phyloP scores from a whole-genome alignment of 2,329 filamentous ascomycete genomes.

The Colletotrichum ledebouriae region DNA sequence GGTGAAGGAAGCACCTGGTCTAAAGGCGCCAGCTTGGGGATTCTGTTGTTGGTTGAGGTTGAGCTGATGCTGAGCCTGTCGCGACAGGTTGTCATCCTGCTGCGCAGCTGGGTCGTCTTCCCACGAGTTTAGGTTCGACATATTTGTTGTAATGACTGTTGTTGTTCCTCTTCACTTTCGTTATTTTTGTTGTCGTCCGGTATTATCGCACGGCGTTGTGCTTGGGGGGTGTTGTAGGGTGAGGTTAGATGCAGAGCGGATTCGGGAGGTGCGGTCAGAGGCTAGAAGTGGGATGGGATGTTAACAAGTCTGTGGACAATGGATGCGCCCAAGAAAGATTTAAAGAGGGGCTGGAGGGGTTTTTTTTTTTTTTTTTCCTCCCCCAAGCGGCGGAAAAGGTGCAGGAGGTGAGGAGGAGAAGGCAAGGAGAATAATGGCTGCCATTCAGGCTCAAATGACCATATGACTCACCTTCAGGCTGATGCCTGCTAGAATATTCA shows the following conservation, averaged over 20 bases:
- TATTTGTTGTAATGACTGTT: conserved; percentile 56
- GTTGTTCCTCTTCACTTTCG: no score
- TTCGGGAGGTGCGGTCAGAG: conserved; percentile 36
- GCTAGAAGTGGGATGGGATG: conserved; percentile 38
- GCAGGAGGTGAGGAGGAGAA: conserved; percentile 1
- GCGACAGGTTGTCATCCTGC: conserved; percentile 83
- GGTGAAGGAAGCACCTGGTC: conserved; percentile 58
- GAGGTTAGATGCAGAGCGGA: conserved; percentile 15
- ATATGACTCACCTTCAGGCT: conserved; percentile 30
- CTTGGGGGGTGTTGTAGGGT: conserved; percentile 6
- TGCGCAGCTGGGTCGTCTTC: conserved; percentile 87
- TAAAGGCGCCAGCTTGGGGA: conserved; percentile 59
- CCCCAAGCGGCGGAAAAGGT: not conserved
- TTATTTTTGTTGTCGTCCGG: no score
- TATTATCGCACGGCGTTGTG: no score
- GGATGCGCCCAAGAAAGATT: conserved; percentile 38
- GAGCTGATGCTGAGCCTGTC: conserved; percentile 81
- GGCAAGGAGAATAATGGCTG: not conserved
- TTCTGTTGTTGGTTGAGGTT: conserved; percentile 74
- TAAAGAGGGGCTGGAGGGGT: conserved; percentile 41
- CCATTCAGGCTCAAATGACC: conserved; percentile 22
- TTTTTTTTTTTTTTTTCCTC: conserved; percentile 28
- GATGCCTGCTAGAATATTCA: conserved; percentile 2
- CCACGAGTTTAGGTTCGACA: conserved; percentile 96
- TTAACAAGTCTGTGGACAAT: conserved; percentile 15